Evolutionary conservation across 1,139 yeast species (phyloP).

Genomic region (Hyphopichia fennica): DNA sequence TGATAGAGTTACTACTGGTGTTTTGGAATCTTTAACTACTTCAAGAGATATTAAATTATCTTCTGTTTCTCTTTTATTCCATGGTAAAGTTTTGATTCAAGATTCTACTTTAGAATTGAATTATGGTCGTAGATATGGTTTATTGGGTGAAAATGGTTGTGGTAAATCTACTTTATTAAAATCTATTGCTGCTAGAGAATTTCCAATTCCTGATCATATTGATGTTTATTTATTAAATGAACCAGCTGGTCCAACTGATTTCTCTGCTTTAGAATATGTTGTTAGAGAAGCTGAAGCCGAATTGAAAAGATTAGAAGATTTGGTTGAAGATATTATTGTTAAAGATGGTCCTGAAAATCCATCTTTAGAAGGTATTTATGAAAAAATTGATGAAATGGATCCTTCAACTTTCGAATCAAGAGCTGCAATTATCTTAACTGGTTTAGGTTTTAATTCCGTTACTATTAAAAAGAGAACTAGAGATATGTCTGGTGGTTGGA

Average conservation of each 20-base stretch:
- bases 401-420: conserved; percentile 94
- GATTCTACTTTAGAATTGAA: conserved; percentile 91
- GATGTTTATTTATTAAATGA: conserved; percentile 93
- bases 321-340: conserved; percentile 85
- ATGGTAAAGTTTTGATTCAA: conserved; percentile 94
- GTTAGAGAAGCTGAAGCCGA: conserved; percentile 95
- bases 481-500: conserved; percentile 99
- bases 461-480: conserved; percentile 86
- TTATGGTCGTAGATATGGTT: conserved; percentile 95
- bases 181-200: conserved; percentile 94
- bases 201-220: conserved; percentile 87
- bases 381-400: conserved; percentile 94
- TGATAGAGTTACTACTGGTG: conserved; percentile 98
- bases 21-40: conserved; percentile 80
- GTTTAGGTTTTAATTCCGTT: conserved; percentile 89
- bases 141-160: conserved; percentile 98
- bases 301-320: conserved; percentile 86
- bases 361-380: conserved; percentile 82
- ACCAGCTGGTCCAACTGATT: conserved; percentile 95
- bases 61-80: conserved; percentile 89
- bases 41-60: conserved; percentile 93
- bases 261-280: conserved; percentile 91
- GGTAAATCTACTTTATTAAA: conserved; percentile 95
- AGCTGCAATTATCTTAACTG: conserved; percentile 93
- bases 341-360: conserved; percentile 94